These are phyloP conservation scores for Cucurbita pepo DNA, from an alignment of 306 rosid genomes.

Conservation along the genomic window DNA sequence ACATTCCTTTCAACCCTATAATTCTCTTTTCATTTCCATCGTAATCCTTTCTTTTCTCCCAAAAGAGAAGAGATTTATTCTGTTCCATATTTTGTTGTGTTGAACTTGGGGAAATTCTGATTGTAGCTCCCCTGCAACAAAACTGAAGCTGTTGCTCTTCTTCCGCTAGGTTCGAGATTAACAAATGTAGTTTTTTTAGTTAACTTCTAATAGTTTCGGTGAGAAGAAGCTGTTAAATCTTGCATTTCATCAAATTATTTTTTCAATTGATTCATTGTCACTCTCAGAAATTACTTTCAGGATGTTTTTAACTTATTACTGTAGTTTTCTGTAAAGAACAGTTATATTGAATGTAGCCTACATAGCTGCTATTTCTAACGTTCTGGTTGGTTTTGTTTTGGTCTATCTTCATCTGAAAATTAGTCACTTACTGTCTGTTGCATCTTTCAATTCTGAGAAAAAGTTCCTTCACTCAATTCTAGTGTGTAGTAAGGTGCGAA, in stretches of 20 bases:
- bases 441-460: not conserved
- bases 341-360: slow-evolving; percentile 3
- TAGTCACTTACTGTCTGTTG: not conserved
- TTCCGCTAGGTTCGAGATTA: slow-evolving; percentile 68
- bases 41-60: slow-evolving; percentile 13
- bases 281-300: slow-evolving; percentile 25
- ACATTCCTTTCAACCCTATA: slow-evolving; percentile 14
- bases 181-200: slow-evolving; percentile 41
- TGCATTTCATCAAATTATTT: slow-evolving; percentile 36
- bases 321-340: slow-evolving; percentile 11
- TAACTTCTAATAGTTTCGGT: slow-evolving; percentile 28
- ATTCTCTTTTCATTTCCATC: not conserved
- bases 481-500: not conserved
- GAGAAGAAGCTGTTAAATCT: slow-evolving; percentile 71
- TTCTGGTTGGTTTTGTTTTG: not conserved
- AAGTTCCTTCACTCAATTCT: not conserved
- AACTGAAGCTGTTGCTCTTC: slow-evolving; percentile 49
- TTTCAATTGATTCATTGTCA: slow-evolving; percentile 76
- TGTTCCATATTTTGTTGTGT: slow-evolving; percentile 61
- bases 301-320: slow-evolving; percentile 15
- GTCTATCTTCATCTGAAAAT: not conserved
- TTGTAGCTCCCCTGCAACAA: slow-evolving; percentile 77
- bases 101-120: slow-evolving; percentile 54
- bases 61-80: slow-evolving; percentile 44
- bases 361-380: not conserved